Percentiles rank a stretch among this genome's conserved stretches.
Conservation (phyloP, 768 basidiomycete genomes). For the Xanthoconium stramineum region DNA sequence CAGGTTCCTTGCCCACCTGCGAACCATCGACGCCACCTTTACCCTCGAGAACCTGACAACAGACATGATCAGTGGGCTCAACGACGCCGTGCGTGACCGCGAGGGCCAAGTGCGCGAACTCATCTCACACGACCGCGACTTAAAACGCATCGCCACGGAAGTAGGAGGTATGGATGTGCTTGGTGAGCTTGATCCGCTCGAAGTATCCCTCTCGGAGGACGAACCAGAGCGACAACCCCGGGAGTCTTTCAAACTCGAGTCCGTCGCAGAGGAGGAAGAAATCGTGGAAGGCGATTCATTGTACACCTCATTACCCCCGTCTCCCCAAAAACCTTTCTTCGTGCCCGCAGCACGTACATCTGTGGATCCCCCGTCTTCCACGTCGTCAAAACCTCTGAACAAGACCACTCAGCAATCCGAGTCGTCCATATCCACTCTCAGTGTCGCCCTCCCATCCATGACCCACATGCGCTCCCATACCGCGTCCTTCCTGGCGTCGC, state of each 20-base stretch:
- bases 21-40: conserved; percentile 54
- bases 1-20: conserved; percentile 69
- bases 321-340: conserved; percentile 61
- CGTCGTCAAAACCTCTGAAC: conserved; percentile 37
- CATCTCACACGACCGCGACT: conserved; percentile 74
- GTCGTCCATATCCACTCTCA: conserved; percentile 31
- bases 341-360: conserved; percentile 40
- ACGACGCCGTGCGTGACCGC: conserved; percentile 71
- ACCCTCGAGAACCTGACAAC: conserved; percentile 68
- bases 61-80: conserved; percentile 72
- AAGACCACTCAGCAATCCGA: conserved; percentile 17
- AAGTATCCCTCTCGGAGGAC: conserved; percentile 32
- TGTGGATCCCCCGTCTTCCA: conserved; percentile 46
- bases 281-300: conserved; percentile 40
- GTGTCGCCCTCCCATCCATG: conserved; percentile 54
- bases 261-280: conserved; percentile 40
- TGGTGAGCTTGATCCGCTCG: conserved; percentile 64
- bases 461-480: conserved; percentile 72
- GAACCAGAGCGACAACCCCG: conserved; percentile 27
- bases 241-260: conserved; percentile 30
- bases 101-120: conserved; percentile 81
- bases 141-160: conserved; percentile 72
- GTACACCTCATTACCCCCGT: conserved; percentile 39
- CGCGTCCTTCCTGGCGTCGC: conserved; percentile 66
- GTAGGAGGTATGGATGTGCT: conserved; percentile 75